Base-by-base conservation (phyloP, 306 rosid species). In the Sicyos edulis region DNA sequence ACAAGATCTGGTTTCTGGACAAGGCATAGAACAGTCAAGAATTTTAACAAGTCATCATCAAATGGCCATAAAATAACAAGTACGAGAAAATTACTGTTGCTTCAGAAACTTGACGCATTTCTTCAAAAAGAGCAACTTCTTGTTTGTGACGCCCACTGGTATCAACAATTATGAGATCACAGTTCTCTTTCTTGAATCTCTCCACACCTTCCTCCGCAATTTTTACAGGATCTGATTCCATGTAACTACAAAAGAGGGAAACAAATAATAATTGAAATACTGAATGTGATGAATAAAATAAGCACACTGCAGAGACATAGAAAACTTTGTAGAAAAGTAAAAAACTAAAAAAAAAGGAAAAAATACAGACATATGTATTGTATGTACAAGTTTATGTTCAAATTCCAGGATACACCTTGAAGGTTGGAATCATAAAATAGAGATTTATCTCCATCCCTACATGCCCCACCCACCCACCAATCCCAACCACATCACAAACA, bases 91-190 rank as follows among this genome's bases (percentile, higher is more conserved):
- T n/a, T 86, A 90, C 96, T 76, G 96, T 87, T 59, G 97, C 95
- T 86, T 88, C 92, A 10, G 96, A 84, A 84, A 89, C 91, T 86
- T 89, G 96, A 17, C 95, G 88, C 96, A 88, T 89, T 82, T 92
- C 97, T 81, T 92, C 97, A 82, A 85, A 92, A 77, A 92, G 95
- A 76, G 92, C 90, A 71, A 86, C 87, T 79, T 92, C 96, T 76
- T 89, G 97, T 72, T 88, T 86, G 84, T 92, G 96, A 62, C 91
- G 86, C 77, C 96, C 97, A 81, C 95, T 85, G 29, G 97, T 92
- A 73, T 89, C 97, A 77, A 89, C 96, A 79, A 89, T 85, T 75
- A 92, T 86, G 53, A 89, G 95, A 86, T 92, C 95, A 52, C 84
- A n/a, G n/a, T n/a, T n/a, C n/a, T n/a, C n/a, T n/a, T n/a, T n/a